A percentile compares a stretch with the other conserved stretches of the same genome.
phyloP scores from a whole-genome alignment of 2,329 filamentous ascomycete genomes.

The Capronia coronata region DNA sequence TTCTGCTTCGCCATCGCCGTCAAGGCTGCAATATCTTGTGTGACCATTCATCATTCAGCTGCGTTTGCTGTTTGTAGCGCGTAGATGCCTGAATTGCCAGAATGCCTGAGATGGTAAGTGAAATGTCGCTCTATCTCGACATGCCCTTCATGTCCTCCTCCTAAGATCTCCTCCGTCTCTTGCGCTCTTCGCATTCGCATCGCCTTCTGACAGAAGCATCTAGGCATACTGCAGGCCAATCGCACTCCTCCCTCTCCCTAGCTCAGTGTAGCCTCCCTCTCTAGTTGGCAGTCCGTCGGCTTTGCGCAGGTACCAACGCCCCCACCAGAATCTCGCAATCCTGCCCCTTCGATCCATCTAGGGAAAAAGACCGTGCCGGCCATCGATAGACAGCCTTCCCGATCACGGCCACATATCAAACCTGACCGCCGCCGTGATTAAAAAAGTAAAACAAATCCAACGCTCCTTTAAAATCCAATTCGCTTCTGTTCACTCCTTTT shows the following conservation, averaged over 20 bases:
- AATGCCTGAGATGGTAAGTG: neutral
- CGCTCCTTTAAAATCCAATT: neutral
- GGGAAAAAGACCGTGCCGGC: conserved; percentile 5
- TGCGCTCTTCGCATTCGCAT: neutral
- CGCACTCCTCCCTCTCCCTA: conserved; percentile 15
- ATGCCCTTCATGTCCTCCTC: too few relatives aligned
- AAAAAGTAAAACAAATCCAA: neutral
- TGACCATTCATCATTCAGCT: neutral
- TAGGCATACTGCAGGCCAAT: conserved; percentile 7
- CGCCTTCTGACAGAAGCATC: neutral
- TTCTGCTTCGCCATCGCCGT: conserved; percentile 14
- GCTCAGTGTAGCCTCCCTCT: too few relatives aligned
- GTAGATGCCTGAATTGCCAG: too few relatives aligned
- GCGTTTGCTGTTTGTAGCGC: too few relatives aligned
- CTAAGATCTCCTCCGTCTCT: too few relatives aligned
- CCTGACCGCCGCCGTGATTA: conserved; percentile 12
- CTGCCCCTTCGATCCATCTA: neutral
- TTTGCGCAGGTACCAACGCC: conserved; percentile 9
- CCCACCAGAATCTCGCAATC: neutral
- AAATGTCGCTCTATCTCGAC: neutral
- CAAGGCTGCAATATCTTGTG: conserved; percentile 20
- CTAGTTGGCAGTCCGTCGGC: conserved; percentile 6
- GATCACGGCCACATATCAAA: neutral
- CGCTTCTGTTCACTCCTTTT: conserved; percentile 4
- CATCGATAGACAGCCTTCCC: neutral